Conservation (phyloP, 2,329 filamentous ascomycete genomes). For the Coniochaeta hoffmannii region DNA sequence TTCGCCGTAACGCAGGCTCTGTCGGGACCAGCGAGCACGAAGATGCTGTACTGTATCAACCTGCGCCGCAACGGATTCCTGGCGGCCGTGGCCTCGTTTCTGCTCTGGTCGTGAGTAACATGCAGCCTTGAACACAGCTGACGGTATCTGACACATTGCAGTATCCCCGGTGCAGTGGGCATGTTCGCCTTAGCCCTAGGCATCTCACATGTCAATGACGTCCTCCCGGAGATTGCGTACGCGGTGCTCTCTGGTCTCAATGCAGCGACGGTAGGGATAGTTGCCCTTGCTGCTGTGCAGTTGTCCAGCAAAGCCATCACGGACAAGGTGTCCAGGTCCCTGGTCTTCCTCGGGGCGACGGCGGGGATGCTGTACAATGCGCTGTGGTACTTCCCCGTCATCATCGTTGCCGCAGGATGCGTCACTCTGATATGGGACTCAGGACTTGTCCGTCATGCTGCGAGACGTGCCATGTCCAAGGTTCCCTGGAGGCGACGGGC, state of each 20-base stretch:
- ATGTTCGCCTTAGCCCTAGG: conserved; percentile 64
- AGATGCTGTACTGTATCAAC: conserved; percentile 63
- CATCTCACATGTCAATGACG: conserved; percentile 50
- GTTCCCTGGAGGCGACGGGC: conserved; percentile 35
- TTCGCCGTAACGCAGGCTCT: conserved; percentile 63
- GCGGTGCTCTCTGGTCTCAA: conserved; percentile 66
- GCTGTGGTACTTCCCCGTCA: conserved; percentile 65
- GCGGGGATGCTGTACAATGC: conserved; percentile 65
- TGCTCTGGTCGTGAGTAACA: conserved; percentile 50
- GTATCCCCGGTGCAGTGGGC: conserved; percentile 60
- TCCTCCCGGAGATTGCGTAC: conserved; percentile 55
- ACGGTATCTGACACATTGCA: conserved; percentile 15
- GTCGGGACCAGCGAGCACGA: conserved; percentile 61
- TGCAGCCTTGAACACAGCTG: neutral
- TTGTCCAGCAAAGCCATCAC: conserved; percentile 61
- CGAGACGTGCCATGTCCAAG: neutral
- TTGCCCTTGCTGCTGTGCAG: conserved; percentile 62
- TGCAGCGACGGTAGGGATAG: conserved; percentile 63
- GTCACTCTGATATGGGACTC: conserved; percentile 47
- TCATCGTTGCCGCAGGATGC: conserved; percentile 51
- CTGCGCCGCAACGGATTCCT: conserved; percentile 54
- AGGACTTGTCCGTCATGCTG: neutral
- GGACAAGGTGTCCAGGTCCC: conserved; percentile 51
- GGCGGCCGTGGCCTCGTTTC: conserved; percentile 50
- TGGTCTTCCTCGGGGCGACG: conserved; percentile 56